A percentile compares a stretch with the other conserved stretches of the same genome.
These are phyloP conservation scores for Bruguiera parviflora DNA, from an alignment of 345 rosid species.

Conservation along the genomic window DNA sequence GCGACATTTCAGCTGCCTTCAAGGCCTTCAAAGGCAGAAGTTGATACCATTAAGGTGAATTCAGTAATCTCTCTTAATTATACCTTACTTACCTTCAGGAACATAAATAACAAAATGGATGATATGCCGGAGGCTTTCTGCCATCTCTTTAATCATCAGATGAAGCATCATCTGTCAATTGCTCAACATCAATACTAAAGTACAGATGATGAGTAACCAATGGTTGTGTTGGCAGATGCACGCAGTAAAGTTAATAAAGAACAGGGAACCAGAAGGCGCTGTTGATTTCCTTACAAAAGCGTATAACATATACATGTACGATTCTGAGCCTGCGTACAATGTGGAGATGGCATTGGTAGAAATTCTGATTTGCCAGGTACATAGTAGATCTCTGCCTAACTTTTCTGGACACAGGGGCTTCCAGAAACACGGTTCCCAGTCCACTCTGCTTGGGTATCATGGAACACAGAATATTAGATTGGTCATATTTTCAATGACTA, in stretches of 20 bases:
- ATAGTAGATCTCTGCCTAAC: neutral
- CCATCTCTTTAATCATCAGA: too few species aligned
- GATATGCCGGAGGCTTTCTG: neutral
- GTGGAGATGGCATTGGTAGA: slow-evolving; percentile 59
- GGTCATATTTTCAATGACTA: too few species aligned
- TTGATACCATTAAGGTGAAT: slow-evolving; percentile 43
- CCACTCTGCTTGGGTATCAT: neutral
- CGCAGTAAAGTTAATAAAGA: slow-evolving; percentile 47
- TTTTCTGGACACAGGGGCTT: neutral
- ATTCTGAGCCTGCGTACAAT: slow-evolving; percentile 47
- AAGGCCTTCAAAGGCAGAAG: slow-evolving; percentile 39
- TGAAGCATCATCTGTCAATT: neutral
- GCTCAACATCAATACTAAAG: neutral
- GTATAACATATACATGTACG: slow-evolving; percentile 24
- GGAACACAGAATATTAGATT: neutral
- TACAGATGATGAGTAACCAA: neutral
- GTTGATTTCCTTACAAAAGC: slow-evolving; percentile 36
- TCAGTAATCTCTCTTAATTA: neutral
- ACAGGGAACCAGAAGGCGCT: slow-evolving; percentile 48
- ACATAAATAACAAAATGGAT: neutral
- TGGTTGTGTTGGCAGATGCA: slow-evolving; percentile 33
- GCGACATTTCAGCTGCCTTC: slow-evolving; percentile 26
- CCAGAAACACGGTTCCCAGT: neutral
- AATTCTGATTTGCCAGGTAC: slow-evolving; percentile 54
- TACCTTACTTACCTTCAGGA: neutral